Percentiles rank a stretch among this genome's conserved stretches.
These are phyloP conservation scores for Byssothecium circinans DNA, from an alignment of 2,329 filamentous ascomycete genomes.

Conservation along the genomic window DNA sequence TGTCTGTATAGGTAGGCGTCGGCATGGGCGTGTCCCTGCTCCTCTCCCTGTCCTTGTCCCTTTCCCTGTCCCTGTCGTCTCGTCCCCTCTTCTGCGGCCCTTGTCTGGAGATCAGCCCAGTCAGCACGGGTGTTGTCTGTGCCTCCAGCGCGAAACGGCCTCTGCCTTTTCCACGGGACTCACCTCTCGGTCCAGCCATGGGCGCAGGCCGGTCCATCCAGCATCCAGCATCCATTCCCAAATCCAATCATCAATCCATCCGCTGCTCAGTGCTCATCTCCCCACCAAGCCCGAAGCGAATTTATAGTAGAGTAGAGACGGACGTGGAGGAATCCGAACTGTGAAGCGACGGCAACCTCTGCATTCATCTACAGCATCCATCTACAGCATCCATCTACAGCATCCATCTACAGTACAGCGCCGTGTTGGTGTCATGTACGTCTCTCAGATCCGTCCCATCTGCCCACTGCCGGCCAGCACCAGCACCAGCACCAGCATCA, in stretches of 20 bases:
- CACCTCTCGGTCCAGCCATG: slow-evolving; percentile 31
- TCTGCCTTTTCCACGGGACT: slow-evolving; percentile 27
- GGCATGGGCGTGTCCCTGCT: too few relatives aligned
- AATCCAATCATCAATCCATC: neutral
- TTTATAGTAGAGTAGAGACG: too few relatives aligned
- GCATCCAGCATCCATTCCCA: slow-evolving; percentile 10
- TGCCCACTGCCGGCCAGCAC: neutral
- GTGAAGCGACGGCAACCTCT: too few relatives aligned
- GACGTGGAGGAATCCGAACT: too few relatives aligned
- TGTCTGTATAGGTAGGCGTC: too few relatives aligned
- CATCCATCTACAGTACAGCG: slow-evolving; percentile 8
- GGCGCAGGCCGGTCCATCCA: slow-evolving; percentile 31
- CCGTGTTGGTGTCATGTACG: neutral
- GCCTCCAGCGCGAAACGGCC: slow-evolving; percentile 27
- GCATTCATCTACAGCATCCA: slow-evolving; percentile 18
- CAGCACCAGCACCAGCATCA: neutral
- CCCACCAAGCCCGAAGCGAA: slow-evolving; percentile 37
- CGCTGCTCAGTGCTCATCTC: slow-evolving; percentile 18
- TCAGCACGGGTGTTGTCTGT: slow-evolving; percentile 34
- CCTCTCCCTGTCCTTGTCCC: too few relatives aligned
- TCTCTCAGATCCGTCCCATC: neutral
- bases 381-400: slow-evolving; percentile 21
- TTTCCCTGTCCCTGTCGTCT: slow-evolving; percentile 16
- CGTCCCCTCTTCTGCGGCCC: slow-evolving; percentile 1
- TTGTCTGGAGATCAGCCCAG: slow-evolving; percentile 36